These are phyloP conservation scores for Elongisporangium anandrum DNA, from an alignment of 352 stramenopile species.

Conservation along the genomic window DNA sequence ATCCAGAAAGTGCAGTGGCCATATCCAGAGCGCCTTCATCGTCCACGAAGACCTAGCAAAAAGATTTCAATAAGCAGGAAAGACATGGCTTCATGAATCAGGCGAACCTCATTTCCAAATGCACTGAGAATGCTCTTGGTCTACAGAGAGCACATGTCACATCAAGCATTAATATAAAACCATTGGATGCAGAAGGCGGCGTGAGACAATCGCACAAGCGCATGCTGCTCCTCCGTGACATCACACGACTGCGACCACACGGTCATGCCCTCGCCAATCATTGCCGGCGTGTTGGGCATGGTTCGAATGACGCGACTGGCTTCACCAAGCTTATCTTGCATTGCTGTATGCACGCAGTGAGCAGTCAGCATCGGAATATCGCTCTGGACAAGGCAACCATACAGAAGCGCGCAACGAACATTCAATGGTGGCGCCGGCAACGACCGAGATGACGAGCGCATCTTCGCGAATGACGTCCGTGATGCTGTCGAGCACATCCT, in stretches of 20 bases:
- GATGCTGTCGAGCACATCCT: constrained; percentile 71
- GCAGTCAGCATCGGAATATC: neutral
- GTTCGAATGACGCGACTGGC: constrained; percentile 84
- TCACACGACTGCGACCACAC: constrained; percentile 88
- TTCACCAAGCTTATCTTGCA: constrained; percentile 53
- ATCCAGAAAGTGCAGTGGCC: constrained; percentile 92
- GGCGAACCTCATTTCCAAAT: constrained; percentile 85
- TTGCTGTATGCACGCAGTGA: constrained; percentile 9
- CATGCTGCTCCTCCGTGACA: constrained; percentile 72
- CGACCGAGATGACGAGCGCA: constrained; percentile 77
- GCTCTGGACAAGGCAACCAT: neutral
- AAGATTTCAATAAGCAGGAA: neutral
- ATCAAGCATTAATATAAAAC: constrained; percentile 6
- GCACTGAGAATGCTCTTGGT: constrained; percentile 85
- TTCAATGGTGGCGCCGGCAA: constrained; percentile 80
- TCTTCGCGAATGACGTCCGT: constrained; percentile 45
- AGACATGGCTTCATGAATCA: neutral
- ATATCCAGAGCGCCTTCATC: constrained; percentile 95
- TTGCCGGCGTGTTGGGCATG: constrained; percentile 96
- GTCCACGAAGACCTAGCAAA: constrained; percentile 85
- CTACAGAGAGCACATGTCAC: constrained; percentile 8
- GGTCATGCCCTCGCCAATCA: constrained; percentile 93
- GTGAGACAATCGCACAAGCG: constrained; percentile 24
- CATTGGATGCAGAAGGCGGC: neutral
- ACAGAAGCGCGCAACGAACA: constrained; percentile 7